Percentiles rank a stretch among this genome's conserved stretches.
Evolutionary conservation across 2,329 filamentous ascomycete genomes (phyloP).

Genomic region (Fusarium lyarnte): DNA sequence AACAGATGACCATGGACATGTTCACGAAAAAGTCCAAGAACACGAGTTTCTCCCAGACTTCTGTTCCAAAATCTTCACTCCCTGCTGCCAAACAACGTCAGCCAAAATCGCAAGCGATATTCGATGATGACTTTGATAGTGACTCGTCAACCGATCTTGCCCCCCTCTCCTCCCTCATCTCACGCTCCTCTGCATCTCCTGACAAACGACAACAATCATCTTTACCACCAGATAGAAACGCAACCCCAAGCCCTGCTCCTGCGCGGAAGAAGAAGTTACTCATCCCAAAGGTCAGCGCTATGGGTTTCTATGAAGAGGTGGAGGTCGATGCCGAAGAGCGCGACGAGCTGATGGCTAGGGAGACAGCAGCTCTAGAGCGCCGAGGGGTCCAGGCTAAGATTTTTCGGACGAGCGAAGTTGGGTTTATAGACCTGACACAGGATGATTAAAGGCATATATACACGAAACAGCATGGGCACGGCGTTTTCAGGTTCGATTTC

Average conservation of each 20-base stretch:
- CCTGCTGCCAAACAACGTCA: not conserved
- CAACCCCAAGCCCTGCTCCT: conserved; percentile 30
- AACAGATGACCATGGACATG: conserved; percentile 49
- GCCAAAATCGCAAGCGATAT: not conserved
- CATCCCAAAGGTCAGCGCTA: conserved; percentile 49
- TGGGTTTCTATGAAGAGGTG: conserved; percentile 53
- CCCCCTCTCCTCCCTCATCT: conserved; percentile 25
- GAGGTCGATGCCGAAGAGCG: conserved; percentile 42
- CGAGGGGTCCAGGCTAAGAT: conserved; percentile 29
- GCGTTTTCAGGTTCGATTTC: conserved; percentile 8
- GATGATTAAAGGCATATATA: conserved; percentile 33
- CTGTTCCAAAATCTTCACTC: not conserved
- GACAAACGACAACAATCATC: conserved; percentile 13
- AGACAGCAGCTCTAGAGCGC: conserved; percentile 23
- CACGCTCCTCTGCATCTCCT: conserved; percentile 7
- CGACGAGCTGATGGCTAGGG: conserved; percentile 36
- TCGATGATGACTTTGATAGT: conserved; percentile 13
- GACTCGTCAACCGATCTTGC: conserved; percentile 34
- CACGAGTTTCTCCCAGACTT: conserved; percentile 4
- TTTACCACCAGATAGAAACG: not conserved
- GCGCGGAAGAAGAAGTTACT: conserved; percentile 51
- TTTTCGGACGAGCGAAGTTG: conserved; percentile 47
- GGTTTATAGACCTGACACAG: conserved; percentile 48
- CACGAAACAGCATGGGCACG: not conserved
- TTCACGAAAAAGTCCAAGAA: conserved; percentile 37